These are phyloP conservation scores for Lablab purpureus DNA, from an alignment of 306 rosid species.

Conservation along the genomic window DNA sequence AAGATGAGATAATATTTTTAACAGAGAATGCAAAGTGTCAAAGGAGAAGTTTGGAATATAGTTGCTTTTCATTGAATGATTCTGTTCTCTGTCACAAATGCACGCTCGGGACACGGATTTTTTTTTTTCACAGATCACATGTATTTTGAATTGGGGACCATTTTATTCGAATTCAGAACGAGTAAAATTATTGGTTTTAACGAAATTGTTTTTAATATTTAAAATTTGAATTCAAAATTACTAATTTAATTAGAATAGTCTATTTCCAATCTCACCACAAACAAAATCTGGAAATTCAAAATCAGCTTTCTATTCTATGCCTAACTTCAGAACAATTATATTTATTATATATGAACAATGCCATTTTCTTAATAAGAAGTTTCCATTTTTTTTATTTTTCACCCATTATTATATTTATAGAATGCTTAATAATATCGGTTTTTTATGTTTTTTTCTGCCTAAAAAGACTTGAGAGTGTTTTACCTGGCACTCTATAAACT, in stretches of 20 bases:
- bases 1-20: neutral
- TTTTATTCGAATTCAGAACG: no score
- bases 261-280: neutral
- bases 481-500: neutral
- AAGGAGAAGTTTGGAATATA: constrained; percentile 21
- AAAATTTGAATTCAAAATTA: no score
- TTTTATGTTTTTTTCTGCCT: neutral
- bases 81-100: constrained; percentile 12
- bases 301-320: neutral
- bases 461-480: neutral
- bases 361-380: neutral
- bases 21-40: neutral
- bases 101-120: neutral
- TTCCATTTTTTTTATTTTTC: neutral
- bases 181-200: no score
- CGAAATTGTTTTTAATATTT: no score
- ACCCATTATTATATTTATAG: neutral
- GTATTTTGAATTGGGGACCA: no score
- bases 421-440: neutral
- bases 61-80: constrained; percentile 26
- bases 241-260: no score
- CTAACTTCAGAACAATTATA: neutral
- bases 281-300: neutral
- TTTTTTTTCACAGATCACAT: no score
- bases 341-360: neutral